Evolutionary conservation across 2,329 filamentous ascomycete species (phyloP), one percentile per base, ranked within the genome.

Genomic region (Pseudocercospora cruenta): DNA sequence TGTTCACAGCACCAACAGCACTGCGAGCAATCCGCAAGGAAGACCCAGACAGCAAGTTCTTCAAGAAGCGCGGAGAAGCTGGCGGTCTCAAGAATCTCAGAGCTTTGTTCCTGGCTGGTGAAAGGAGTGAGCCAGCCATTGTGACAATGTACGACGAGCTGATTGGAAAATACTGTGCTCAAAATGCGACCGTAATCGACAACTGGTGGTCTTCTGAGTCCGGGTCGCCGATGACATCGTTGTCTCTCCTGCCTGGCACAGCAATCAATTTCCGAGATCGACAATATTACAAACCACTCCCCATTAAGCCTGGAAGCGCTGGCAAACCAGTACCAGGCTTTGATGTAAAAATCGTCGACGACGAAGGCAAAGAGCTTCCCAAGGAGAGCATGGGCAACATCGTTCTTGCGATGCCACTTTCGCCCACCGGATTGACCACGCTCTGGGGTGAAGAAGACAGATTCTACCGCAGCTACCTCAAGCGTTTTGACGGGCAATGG

Each of bases 261-360:
- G 90, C 86, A 0, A 80, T 82, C 59, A 79, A 88, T 65, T 83
- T 86, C 58, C 78, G 75, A 12, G 83, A 82, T 3, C 75, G 78
- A 16, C 74, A 78, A 16, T 71, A 72, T 31, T 75, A 77, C 58
- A 80, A 80, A 45, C 86, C 90, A 1, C 78, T 91, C 31, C 77
- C 80, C 0, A 87, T 94, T 75, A 93, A 91, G 72, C 91, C 93
- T 0, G 94, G 94, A 0, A 94, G 91, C 67, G 94, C 94, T 4
- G 94, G 94, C 0, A 95, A 96, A 76, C 87, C 93, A 0, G 93
- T 96, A 89, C 94, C 93, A 0, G 94, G 94, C 0, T 97, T 96
- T 73, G 92, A 97, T 72, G 90, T 97, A 3, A 86, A 90, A 16
- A 85, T 94, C 14, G 93, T 97, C 2, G 88, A 96, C 75, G 93